phyloP scores from a whole-genome alignment of 1,284 basidiomycete genomes.

The Meripilus lineatus region DNA sequence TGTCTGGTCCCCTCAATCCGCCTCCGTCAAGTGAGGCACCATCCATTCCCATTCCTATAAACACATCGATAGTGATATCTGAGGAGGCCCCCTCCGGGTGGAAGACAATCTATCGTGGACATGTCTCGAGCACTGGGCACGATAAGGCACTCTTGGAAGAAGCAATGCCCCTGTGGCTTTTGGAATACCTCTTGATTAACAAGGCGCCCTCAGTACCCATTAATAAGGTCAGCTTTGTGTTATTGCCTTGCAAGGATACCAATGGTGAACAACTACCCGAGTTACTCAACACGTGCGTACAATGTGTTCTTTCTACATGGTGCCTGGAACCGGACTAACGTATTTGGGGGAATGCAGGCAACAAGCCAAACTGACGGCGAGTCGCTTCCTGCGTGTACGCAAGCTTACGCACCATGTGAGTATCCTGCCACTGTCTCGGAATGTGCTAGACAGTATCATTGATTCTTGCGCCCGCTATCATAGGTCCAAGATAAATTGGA shows the following conservation, averaged over 20 bases:
- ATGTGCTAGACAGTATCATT: too few species aligned
- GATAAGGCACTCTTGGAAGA: conserved; percentile 75
- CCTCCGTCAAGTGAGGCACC: conserved; percentile 75
- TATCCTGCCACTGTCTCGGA: not conserved
- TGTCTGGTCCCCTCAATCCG: conserved; percentile 66
- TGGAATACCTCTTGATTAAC: conserved; percentile 81
- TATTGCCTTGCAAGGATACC: conserved; percentile 72
- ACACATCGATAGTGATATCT: conserved; percentile 74
- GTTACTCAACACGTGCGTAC: conserved; percentile 66
- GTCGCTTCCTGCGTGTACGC: conserved; percentile 76
- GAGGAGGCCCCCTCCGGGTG: conserved; percentile 82
- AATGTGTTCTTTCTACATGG: not conserved
- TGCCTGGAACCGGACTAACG: conserved; percentile 4
- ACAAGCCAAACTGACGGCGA: conserved; percentile 86
- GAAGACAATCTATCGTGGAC: conserved; percentile 75
- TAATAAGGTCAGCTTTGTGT: conserved; percentile 83
- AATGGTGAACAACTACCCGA: conserved; percentile 63
- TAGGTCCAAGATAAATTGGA: conserved; percentile 89
- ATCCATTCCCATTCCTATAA: conserved; percentile 52
- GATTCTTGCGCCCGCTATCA: not conserved
- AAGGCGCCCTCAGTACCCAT: conserved; percentile 45
- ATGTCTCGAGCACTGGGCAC: conserved; percentile 54
- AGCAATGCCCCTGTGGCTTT: conserved; percentile 80
- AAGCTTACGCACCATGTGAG: conserved; percentile 83
- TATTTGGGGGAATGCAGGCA: conserved; percentile 36